Evolutionary conservation across 208 protist genomes (phyloP).

Genomic region (Angomonas desouzai): DNA sequence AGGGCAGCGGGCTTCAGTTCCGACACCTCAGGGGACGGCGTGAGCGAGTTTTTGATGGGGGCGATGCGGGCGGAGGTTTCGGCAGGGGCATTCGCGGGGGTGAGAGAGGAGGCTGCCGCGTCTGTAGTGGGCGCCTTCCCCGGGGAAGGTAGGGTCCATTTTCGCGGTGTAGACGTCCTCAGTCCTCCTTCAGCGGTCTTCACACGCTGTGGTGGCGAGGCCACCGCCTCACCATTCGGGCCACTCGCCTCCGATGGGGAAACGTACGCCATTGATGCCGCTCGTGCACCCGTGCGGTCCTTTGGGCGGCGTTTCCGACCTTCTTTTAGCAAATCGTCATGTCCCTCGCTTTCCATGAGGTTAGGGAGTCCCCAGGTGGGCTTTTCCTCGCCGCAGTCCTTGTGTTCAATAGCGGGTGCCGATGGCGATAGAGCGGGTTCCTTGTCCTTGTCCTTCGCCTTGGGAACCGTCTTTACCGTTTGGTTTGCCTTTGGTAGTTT

Average conservation of each 20-base stretch:
- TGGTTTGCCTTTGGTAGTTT: neutral
- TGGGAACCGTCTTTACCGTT: neutral
- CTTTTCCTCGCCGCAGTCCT: neutral
- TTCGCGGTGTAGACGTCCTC: neutral
- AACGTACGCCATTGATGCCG: neutral
- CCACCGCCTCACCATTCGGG: neutral
- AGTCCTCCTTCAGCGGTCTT: neutral
- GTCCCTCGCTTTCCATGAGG: neutral
- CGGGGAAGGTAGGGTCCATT: neutral
- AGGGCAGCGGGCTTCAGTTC: too few relatives aligned
- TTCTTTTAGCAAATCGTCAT: constrained; percentile 1
- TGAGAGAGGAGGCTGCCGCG: too few relatives aligned
- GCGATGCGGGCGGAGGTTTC: neutral
- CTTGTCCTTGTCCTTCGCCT: neutral
- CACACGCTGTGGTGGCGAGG: neutral
- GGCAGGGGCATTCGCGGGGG: too few relatives aligned
- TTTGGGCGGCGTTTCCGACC: neutral
- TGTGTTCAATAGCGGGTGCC: too few relatives aligned
- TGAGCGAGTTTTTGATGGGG: neutral
- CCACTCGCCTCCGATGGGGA: neutral
- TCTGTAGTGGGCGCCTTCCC: too few relatives aligned
- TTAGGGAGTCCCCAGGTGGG: neutral
- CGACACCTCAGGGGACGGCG: neutral
- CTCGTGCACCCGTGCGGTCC: neutral
- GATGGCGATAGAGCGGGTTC: neutral